A percentile compares a stretch with the other conserved stretches of the same genome.
Conservation (phyloP, 495 filamentous ascomycete genomes). For the Penicillium canariense region DNA sequence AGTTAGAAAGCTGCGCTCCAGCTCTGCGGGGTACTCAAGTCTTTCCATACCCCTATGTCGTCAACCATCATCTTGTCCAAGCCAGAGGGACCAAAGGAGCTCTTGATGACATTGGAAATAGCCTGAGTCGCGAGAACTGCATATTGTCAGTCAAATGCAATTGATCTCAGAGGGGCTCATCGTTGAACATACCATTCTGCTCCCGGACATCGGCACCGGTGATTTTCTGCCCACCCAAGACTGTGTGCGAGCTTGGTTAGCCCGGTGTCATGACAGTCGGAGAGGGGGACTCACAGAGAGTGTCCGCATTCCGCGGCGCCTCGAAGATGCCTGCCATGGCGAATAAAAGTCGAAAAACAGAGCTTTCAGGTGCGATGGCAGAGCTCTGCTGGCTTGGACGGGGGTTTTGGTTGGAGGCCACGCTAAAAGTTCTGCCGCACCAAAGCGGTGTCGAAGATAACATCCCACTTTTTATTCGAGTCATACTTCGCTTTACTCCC, state of each 20-base stretch:
- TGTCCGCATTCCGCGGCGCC: slow-evolving; percentile 81
- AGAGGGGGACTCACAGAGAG: slow-evolving; percentile 59
- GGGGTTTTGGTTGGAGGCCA: slow-evolving; percentile 32
- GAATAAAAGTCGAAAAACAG: slow-evolving; percentile 24
- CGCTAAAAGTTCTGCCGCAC: slow-evolving; percentile 49
- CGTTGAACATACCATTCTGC: slow-evolving; percentile 71
- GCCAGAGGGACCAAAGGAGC: slow-evolving; percentile 94
- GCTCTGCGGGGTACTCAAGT: slow-evolving; percentile 29
- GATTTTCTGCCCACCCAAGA: slow-evolving; percentile 92
- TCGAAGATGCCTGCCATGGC: slow-evolving; percentile 87
- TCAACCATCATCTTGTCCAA: slow-evolving; percentile 99
- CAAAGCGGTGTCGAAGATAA: slow-evolving; percentile 39
- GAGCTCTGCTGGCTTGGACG: slow-evolving; percentile 33
- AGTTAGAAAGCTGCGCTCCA: slow-evolving; percentile 25
- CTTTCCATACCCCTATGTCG: slow-evolving; percentile 80
- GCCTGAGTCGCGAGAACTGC: slow-evolving; percentile 91
- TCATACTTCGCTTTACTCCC: slow-evolving; percentile 20
- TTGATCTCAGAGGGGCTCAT: slow-evolving; percentile 2
- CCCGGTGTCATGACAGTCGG: slow-evolving; percentile 2
- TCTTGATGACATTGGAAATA: slow-evolving; percentile 98
- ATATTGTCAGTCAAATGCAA: slow-evolving; percentile 12
- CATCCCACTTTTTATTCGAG: slow-evolving; percentile 46
- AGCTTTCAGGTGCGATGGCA: slow-evolving; percentile 29
- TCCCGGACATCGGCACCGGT: slow-evolving; percentile 93
- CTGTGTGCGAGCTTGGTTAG: slow-evolving; percentile 48